phyloP scores from a whole-genome alignment of 1,139 yeast genomes.

The Debaryomyces singareniensis region DNA sequence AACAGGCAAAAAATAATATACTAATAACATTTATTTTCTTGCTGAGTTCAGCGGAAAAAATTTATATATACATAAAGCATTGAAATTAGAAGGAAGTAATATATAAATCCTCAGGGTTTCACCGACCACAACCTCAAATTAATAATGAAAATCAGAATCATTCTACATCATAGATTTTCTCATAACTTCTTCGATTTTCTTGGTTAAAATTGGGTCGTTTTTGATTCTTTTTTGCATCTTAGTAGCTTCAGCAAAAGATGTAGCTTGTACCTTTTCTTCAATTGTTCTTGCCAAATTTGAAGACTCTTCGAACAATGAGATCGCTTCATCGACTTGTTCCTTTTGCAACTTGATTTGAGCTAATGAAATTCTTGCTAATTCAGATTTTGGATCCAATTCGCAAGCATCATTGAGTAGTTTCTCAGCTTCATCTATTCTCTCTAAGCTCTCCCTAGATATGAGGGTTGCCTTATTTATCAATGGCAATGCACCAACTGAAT shows the following conservation, averaged over 20 bases:
- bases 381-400: conserved; percentile 79
- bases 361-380: conserved; percentile 80
- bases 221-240: conserved; percentile 72
- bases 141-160: no score
- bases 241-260: conserved; percentile 88
- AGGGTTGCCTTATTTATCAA: conserved; percentile 84
- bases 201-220: conserved; percentile 54
- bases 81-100: conserved; percentile 2
- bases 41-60: no score
- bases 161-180: conserved; percentile 17
- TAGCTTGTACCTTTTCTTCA: conserved; percentile 87
- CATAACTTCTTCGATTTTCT: conserved; percentile 41
- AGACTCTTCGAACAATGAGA: conserved; percentile 73
- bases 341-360: conserved; percentile 88
- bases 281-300: conserved; percentile 75
- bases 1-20: no score
- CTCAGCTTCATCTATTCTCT: conserved; percentile 57
- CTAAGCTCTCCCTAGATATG: conserved; percentile 52
- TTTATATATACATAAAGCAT: conserved; percentile 6
- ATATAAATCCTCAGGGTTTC: no score
- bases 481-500: conserved; percentile 81
- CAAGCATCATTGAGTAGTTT: conserved; percentile 70
- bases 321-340: conserved; percentile 79
- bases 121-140: no score
- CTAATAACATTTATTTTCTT: no score